A percentile compares a stretch with the other conserved stretches of the same genome.
Conservation (phyloP, 202 grass and related monocot species). For the Carex arenaria region DNA sequence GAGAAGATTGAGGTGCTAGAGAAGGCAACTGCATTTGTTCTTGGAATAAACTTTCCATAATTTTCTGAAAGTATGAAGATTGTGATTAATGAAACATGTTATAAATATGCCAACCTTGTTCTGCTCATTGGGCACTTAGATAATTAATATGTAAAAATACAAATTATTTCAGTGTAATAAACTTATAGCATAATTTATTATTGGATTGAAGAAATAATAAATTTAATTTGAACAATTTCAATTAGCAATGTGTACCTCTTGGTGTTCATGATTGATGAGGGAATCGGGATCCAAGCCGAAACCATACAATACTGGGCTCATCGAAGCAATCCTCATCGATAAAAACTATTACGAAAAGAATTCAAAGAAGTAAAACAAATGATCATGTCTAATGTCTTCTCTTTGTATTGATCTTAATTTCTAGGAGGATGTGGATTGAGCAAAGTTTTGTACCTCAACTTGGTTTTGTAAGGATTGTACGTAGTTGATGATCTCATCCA, state of each 20-base stretch:
- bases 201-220: not conserved
- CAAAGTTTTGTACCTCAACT: slow-evolving; percentile 49
- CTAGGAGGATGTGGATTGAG: not conserved
- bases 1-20: slow-evolving; percentile 36
- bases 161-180: not conserved
- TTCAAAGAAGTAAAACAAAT: not conserved
- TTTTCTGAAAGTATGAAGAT: slow-evolving; percentile 30
- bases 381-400: not conserved
- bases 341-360: slow-evolving; percentile 56
- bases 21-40: slow-evolving; percentile 34
- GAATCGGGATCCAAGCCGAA: slow-evolving; percentile 50
- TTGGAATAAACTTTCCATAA: slow-evolving; percentile 45
- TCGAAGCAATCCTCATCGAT: slow-evolving; percentile 90
- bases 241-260: not conserved
- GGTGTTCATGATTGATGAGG: slow-evolving; percentile 14
- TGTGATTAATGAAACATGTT: not conserved
- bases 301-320: slow-evolving; percentile 62
- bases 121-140: not conserved
- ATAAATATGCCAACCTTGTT: too few relatives aligned
- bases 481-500: slow-evolving; percentile 92
- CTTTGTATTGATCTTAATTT: not conserved
- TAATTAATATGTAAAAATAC: not conserved
- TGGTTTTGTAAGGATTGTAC: slow-evolving; percentile 86
- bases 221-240: not conserved
- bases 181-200: not conserved